Evolutionary conservation across 2,329 filamentous ascomycete species (phyloP), one percentile per base, ranked within the genome.

Genomic region (Paecilomyces variotii): DNA sequence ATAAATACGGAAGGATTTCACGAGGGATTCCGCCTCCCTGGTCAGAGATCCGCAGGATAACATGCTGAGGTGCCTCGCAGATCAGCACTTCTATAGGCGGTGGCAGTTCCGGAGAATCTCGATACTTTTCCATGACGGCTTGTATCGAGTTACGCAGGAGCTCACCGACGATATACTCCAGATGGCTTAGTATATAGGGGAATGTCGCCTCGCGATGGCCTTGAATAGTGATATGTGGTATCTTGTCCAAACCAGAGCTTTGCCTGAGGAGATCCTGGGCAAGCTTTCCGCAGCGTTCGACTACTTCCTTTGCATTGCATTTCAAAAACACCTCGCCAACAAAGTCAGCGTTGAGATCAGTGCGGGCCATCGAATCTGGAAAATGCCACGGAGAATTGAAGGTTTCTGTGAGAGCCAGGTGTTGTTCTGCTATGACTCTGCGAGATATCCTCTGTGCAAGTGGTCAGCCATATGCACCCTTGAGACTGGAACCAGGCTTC

Each of bases 121-220:
- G 78, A 59, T 87, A 85, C 63, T 85, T 84, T 69, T 97, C 93
- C 60, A 96, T 87, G 39, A 94, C 87, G 24, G 92, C 92, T 74
- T 97, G 92, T 14, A 99, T 90, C 0, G 91, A 95, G 76, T 99
- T 99, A 39, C 94, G 87, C 26, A 99, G 81, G 25, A 99, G 85
- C 77, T 99, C 94, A 56, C 94, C 92, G 59, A 99, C 84, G 66
- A 99, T 97, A 75, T 99, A 99, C 76, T 99, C 93, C 56, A 99
- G 83, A 72, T 97, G 94, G 69, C 88, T 94, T 56, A 96, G 84
- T 63, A 99, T 97, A 69, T 97, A 99, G 1, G 95, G 94, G 70
- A 99, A 99, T 32, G 87, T 96, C 3, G 92, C 92, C 30, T 90
- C 86, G 2, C 94, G 80, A 70, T 99, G 91, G 25, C 95, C 94